Evolutionary conservation across 805 yeast species (phyloP), one percentile per base, ranked within the genome.

Genomic region (Kuraishia cidri): DNA sequence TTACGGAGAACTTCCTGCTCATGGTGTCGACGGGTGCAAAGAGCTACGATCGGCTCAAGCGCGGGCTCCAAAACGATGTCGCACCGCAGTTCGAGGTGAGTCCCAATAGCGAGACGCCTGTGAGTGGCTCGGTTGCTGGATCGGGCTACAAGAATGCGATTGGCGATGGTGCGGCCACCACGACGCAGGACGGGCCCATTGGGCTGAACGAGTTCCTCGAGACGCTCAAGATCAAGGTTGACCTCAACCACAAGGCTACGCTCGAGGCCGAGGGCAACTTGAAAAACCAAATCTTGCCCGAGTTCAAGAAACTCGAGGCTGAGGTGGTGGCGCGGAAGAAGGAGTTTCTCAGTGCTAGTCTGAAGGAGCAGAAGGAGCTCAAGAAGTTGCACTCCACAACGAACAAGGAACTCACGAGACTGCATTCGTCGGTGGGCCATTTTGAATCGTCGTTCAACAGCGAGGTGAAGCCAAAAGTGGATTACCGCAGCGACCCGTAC

Each of bases 401-500:
- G 13, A 34, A 57, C 7, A 60, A 62, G 29, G 56, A 38, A 15
- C 17, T 48, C 3, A 29, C 34, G 9, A 42, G 41, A 13, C 42
- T 56, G 11, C 45, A 41, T 10, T 38, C 33, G 8, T 36, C 59
- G 0, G 41, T 52, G 14, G 16, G 32, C 14, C 33, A 33, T 6
- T 52, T 42, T 26, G 53, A 47, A 6, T 6, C 24, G 5, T 33
- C 36, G 12, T 33, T 19, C 27, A 20, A 13, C 22, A 16, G 39
- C 1, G 16, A 36, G 3, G 26, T 21, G 3, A 19, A 27, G 9
- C 19, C 51, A 23, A 55, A 52, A 33, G 37, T 56, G 6, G 69
- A 65, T 21, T 52, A 56, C 33, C 47, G 51, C 29, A 50, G 50
- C 24, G 78, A 71, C 41, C 78, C 78, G 5, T 71, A 62, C 40